These are phyloP conservation scores for Hericium alpestre DNA, from an alignment of 768 basidiomycete genomes.

Conservation along the genomic window DNA sequence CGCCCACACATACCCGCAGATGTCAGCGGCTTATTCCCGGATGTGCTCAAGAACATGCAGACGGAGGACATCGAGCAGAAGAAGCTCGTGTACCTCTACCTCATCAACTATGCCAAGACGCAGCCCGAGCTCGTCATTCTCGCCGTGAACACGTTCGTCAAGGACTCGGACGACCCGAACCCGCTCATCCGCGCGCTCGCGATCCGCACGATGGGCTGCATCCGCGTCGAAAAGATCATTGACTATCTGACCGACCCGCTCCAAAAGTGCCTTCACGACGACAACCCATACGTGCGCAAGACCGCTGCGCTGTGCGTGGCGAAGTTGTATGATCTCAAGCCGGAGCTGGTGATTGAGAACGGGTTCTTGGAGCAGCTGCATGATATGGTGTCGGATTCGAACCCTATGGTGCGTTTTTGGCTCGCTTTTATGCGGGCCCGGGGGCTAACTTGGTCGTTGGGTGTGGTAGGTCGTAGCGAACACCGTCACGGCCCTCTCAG, in stretches of 20 bases:
- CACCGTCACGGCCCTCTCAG: constrained; percentile 84
- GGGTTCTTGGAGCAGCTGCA: constrained; percentile 83
- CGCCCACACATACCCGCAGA: constrained; percentile 31
- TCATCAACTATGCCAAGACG: constrained; percentile 99
- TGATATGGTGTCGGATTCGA: constrained; percentile 90
- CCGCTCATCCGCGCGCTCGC: constrained; percentile 93
- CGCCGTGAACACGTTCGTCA: constrained; percentile 97
- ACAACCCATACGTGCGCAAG: constrained; percentile 97
- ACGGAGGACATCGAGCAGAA: constrained; percentile 99
- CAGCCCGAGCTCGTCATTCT: constrained; percentile 98
- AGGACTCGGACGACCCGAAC: constrained; percentile 94
- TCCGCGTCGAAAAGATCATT: constrained; percentile 97
- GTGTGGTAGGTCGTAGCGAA: constrained; percentile 82
- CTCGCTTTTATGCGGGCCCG: background rate
- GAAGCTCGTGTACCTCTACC: constrained; percentile 98
- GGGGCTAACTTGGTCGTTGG: background rate
- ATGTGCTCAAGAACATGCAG: constrained; percentile 99
- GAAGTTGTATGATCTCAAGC: constrained; percentile 95
- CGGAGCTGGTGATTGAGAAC: constrained; percentile 88
- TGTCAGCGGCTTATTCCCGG: constrained; percentile 91
- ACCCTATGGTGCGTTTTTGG: constrained; percentile 78
- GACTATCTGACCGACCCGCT: constrained; percentile 97
- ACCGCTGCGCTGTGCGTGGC: constrained; percentile 95
- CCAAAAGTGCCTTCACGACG: constrained; percentile 84
- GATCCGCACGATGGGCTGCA: constrained; percentile 94